A percentile compares a stretch with the other conserved stretches of the same genome.
These are phyloP conservation scores for Purpureocillium takamizusanense DNA, from an alignment of 2,329 filamentous ascomycete species.

Conservation along the genomic window DNA sequence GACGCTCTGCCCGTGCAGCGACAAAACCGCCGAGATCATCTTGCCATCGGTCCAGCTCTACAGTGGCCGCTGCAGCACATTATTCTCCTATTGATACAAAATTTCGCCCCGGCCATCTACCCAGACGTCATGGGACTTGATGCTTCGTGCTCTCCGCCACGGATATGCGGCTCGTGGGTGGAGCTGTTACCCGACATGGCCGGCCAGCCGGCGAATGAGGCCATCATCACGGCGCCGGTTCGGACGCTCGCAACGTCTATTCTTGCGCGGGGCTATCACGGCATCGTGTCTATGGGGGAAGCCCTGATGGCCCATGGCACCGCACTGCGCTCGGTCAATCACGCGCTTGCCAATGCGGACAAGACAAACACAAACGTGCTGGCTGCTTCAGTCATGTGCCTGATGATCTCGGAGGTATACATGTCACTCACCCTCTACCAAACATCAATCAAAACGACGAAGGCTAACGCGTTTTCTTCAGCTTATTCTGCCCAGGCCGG, in stretches of 20 bases:
- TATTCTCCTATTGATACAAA: slow-evolving; percentile 14
- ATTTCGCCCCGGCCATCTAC: slow-evolving; percentile 9
- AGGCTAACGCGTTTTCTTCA: no score
- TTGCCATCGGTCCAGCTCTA: background rate
- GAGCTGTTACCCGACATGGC: slow-evolving; percentile 24
- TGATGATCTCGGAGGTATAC: slow-evolving; percentile 18
- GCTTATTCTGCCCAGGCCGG: slow-evolving; percentile 20
- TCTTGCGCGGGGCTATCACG: slow-evolving; percentile 10
- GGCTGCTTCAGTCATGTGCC: slow-evolving; percentile 24
- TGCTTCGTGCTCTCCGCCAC: slow-evolving; percentile 12
- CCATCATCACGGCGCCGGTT: slow-evolving; percentile 18
- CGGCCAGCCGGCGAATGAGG: slow-evolving; percentile 7
- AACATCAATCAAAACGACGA: no score
- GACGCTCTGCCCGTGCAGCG: no score
- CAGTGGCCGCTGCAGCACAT: slow-evolving; percentile 15
- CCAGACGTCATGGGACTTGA: slow-evolving; percentile 8
- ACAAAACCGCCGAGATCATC: background rate
- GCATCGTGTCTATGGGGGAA: slow-evolving; percentile 12
- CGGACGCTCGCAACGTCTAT: slow-evolving; percentile 23
- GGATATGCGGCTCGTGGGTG: slow-evolving; percentile 30
- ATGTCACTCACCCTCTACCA: no score
- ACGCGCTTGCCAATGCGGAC: slow-evolving; percentile 4
- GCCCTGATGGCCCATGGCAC: slow-evolving; percentile 17
- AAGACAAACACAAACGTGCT: slow-evolving; percentile 11
- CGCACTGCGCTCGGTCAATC: slow-evolving; percentile 18